Base-by-base conservation (phyloP, 441 rosid species). In the Jatropha podagrica region DNA sequence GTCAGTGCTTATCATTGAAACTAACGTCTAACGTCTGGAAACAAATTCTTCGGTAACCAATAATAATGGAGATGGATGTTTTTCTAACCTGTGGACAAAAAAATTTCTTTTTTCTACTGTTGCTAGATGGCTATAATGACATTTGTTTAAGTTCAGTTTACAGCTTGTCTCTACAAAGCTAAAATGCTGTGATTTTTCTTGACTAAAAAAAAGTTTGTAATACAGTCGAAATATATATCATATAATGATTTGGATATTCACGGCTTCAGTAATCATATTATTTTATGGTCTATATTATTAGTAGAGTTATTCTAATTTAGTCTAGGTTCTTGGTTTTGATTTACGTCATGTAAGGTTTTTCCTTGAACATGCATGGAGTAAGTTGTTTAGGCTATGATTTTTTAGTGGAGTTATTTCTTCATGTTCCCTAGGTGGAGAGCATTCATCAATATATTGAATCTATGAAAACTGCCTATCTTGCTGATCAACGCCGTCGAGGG, bases 401-500 rank as follows among this genome's bases (percentile, higher is more conserved):
- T 56, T 56, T 59, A 60, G 38, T 78, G 60, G 73, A 14, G 65
- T 20, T 48, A 18, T 67, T 74, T 7, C 52, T 44, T 12, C 68
- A 67, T 62, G 18, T 79, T 78, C 69, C 51, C 48, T 75, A 96
- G 99, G 98, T 86, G 76, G 99, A 96, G 86, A 85, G 90, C 82
- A 91, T 92, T 84, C 97, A 96, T 81, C 98, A 96, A 46, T 89
- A 90, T 80, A 93, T 96, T 55, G 97, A 90, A 81, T 89, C 99
- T 44, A 91, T 94, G 99, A 94, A 88, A 81, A 81, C 84, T 46
- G 96, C 97, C 41, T 96, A 90, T 88, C 98, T 96, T 58, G 92
- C 92, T 74, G 97, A 92, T 76, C 98, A 94, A 78, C 93, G 95
- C 4, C 90, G 84, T n/a, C 88, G 89, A 82, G 99, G 99, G 69